Evolutionary conservation across 208 protist species (phyloP), one percentile per base, ranked within the genome.

Genomic region (Crithidia fasciculata): DNA sequence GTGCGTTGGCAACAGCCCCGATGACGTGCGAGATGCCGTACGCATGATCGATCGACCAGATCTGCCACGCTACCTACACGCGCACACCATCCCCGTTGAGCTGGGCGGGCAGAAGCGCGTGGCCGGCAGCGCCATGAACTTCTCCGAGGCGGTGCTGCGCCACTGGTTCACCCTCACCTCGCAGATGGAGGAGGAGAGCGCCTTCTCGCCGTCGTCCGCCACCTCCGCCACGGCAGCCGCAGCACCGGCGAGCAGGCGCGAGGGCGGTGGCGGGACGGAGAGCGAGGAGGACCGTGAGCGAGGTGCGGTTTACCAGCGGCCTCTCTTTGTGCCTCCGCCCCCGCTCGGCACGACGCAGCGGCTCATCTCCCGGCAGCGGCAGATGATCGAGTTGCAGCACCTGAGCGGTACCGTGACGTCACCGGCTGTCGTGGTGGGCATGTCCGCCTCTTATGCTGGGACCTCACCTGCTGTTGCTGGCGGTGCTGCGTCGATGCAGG

Each of bases 161-260:
- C 85, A 95, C 61, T 95, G 90, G 90, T 92, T 87, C 67, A 64
- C 86, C 7, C 59, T 90, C 12, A 89, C 83, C 13, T 85, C 80
- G 28, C 80, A 83, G 53, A 65, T 90, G 18, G 72, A 83, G 37
- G 56, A 72, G 9, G 85, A 91, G 52, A 49, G 52, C 58, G 37
- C n/a, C 37, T 69, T 40, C 49, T 44, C 59, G 5, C 43, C 60
- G 19, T 76, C 49, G 4, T 64, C 53, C 19, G 77, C 62, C 6
- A 63, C 41, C 19, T 67, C 45, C 40, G 62, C 67, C 37, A 64
- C 1, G 49, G 41, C 7, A 13, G 59, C 49, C 58, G 50, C 74
- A 68, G 16, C 44, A 69, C 18, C 74, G 59, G 58, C 62, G 72
- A 5, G 3, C 13, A 13, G 36, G 18, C 44, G 57, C 13, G 53